phyloP scores from a whole-genome alignment of 2,329 filamentous ascomycete genomes.

The Phialophora chinensis region DNA sequence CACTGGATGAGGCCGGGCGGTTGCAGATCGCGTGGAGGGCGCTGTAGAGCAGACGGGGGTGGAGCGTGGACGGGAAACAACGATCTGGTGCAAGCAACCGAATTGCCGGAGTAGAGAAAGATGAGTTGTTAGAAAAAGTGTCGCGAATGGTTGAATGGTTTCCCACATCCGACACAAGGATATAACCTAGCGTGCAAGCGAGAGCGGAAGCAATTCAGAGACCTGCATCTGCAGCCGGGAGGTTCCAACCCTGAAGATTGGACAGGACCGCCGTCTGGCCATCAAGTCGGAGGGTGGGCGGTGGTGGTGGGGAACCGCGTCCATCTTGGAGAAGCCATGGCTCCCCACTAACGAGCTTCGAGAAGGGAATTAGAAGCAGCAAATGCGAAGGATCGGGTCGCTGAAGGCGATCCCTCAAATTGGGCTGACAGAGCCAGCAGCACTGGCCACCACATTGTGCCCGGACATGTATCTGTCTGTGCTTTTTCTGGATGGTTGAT shows the following conservation, averaged over 20 bases:
- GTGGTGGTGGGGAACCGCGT: slow-evolving; percentile 1
- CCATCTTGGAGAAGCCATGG: slow-evolving; percentile 6
- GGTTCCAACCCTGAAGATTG: slow-evolving; percentile 11
- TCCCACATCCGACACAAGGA: slow-evolving; percentile 15
- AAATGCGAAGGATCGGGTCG: neutral
- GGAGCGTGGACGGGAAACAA: neutral
- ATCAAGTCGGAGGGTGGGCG: slow-evolving; percentile 2
- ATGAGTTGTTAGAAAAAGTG: slow-evolving; percentile 3
- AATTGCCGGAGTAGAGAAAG: neutral
- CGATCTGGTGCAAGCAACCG: neutral
- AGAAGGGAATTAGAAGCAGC: slow-evolving; percentile 1
- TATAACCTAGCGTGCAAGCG: slow-evolving; percentile 8
- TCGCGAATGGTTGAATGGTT: neutral
- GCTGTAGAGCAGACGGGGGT: neutral
- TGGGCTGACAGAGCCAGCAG: neutral
- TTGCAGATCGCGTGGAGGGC: slow-evolving; percentile 6
- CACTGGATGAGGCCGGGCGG: neutral
- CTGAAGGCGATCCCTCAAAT: slow-evolving; percentile 1
- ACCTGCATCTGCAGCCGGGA: slow-evolving; percentile 11
- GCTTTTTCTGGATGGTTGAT: neutral
- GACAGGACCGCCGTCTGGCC: neutral
- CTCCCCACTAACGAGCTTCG: slow-evolving; percentile 7
- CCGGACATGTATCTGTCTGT: neutral
- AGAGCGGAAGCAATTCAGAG: slow-evolving; percentile 3
- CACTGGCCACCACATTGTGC: neutral